A percentile compares a stretch with the other conserved stretches of the same genome.
These are phyloP conservation scores for Boletus smithii DNA, from an alignment of 1,284 basidiomycete genomes.

Conservation along the genomic window DNA sequence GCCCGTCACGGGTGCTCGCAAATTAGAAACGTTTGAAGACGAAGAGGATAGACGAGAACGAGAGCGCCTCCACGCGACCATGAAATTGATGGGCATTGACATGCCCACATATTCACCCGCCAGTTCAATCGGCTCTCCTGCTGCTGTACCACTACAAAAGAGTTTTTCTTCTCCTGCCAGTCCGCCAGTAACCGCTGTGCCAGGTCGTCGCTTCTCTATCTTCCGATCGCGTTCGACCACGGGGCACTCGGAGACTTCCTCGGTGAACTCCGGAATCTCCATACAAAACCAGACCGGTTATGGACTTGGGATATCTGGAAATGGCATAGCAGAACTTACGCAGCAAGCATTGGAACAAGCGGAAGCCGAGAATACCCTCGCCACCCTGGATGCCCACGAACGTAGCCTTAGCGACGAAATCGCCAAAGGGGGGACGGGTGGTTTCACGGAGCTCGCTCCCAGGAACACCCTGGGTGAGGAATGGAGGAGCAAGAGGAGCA, in stretches of 20 bases:
- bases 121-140: conserved; percentile 22
- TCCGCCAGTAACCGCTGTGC: conserved; percentile 36
- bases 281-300: conserved; percentile 33
- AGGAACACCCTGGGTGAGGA: conserved; percentile 45
- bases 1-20: conserved; percentile 60
- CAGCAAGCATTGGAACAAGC: conserved; percentile 71
- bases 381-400: conserved; percentile 73
- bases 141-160: conserved; percentile 41
- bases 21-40: conserved; percentile 74
- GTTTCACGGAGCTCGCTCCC: conserved; percentile 71
- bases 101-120: conserved; percentile 41
- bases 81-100: conserved; percentile 91
- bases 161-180: conserved; percentile 40
- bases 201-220: conserved; percentile 58
- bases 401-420: conserved; percentile 69
- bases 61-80: conserved; percentile 79
- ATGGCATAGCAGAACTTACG: conserved; percentile 50
- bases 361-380: conserved; percentile 70
- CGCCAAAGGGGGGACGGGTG: conserved; percentile 65
- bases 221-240: conserved; percentile 53
- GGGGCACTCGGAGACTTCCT: conserved; percentile 47
- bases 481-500: conserved; percentile 56
- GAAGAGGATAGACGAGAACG: conserved; percentile 84
- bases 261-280: conserved; percentile 43
- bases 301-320: conserved; percentile 40